A percentile compares a stretch with the other conserved stretches of the same genome.
Evolutionary conservation across 306 rosid genomes (phyloP).

Genomic region (Chamaecrista fasciculata): DNA sequence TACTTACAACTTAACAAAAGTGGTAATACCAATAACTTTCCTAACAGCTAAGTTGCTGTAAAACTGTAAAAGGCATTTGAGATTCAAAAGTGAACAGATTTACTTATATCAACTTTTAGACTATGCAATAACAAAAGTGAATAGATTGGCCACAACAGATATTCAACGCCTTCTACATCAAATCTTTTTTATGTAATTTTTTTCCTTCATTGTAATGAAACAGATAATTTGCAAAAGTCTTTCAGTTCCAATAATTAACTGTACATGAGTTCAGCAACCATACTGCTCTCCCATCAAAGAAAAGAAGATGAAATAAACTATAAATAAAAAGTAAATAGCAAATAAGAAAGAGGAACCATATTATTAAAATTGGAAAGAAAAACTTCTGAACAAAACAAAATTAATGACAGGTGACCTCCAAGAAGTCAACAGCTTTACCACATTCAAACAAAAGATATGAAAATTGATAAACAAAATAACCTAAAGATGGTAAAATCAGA

Average conservation of each 20-base stretch:
- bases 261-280: neutral
- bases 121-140: neutral
- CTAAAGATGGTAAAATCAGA: constrained; percentile 7
- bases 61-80: neutral
- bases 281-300: neutral
- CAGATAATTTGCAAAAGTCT: neutral
- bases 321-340: neutral
- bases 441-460: neutral
- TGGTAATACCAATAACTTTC: neutral
- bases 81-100: too few species aligned
- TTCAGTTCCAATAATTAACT: neutral
- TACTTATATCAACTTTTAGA: neutral
- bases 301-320: neutral
- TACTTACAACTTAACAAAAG: neutral
- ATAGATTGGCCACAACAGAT: neutral
- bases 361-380: neutral
- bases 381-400: neutral
- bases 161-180: neutral
- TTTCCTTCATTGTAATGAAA: neutral
- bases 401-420: neutral
- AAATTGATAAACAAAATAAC: neutral
- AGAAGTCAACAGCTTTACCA: neutral
- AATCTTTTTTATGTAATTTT: neutral
- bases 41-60: neutral
- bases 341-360: neutral